Evolutionary conservation across 2,329 filamentous ascomycete species (phyloP), one percentile per base, ranked within the genome.

Genomic region (Neopestalotiopsis sp.): DNA sequence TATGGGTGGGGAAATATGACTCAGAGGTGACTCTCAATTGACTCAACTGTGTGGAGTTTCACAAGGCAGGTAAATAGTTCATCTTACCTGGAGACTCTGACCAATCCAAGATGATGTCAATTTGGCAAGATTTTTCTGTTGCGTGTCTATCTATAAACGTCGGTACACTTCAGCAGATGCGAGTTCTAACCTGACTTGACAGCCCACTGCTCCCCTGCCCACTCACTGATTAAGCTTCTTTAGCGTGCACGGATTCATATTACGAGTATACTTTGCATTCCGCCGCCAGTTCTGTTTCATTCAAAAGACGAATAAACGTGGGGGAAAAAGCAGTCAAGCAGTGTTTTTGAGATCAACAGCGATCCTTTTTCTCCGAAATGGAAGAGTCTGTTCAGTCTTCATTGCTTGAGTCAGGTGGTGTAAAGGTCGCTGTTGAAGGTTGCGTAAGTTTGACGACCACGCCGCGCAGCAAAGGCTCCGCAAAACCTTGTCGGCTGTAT

Each of bases 341-440:
- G 17, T 52, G 6, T 52, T n/a, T 17, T n/a, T 52, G 4, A 52
- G 5, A 9, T 52, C 45, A 17, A 4, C 9, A 52, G n/a, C 9
- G 20, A 3, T 9, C 9, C 17, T 4, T 20, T 20, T 52, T 20
- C 45, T n/a, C 45, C 24, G 24, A 24, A 7, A 52, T 52, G 45
- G 45, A 52, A 17, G 14, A 17, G 17, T 4, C 7, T 52, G 14
- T 7, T 52, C 45, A 52, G 6, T n/a, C 64, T n/a, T 57, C 38
- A 4, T 38, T 67, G n/a, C 14, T 67, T 38, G 68, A 69, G 9
- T 34, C 34, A 1, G 71, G 72, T 4, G 88, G 88, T 69, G 84
- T 97, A 70, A 91, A 94, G 68, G 86, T 98, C 71, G 95, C 94
- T 24, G 84, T 97, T 5, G 93, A 97, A 84, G 95, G 95, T 75